Conservation (phyloP, 176 grass and related monocot genomes). For the Carex myosuroides region DNA sequence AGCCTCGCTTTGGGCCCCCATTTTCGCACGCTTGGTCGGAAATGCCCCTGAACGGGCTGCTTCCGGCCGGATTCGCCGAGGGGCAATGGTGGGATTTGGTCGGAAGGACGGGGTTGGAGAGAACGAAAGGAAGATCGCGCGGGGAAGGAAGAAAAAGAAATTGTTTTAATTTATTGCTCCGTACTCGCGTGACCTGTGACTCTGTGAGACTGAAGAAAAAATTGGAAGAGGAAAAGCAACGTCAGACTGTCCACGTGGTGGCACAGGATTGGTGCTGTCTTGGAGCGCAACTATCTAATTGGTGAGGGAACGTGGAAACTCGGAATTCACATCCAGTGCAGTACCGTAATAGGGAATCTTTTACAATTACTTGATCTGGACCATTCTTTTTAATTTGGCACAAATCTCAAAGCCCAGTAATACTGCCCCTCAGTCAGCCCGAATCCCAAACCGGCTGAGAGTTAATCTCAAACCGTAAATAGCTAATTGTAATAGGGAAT, state of each 20-base stretch:
- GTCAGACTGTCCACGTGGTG: constrained; percentile 12
- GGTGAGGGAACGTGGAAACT: constrained; percentile 11
- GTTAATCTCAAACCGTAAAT: too few species aligned
- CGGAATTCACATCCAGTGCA: too few species aligned
- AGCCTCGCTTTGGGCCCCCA: not conserved
- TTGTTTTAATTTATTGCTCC: not conserved
- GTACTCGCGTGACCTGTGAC: not conserved
- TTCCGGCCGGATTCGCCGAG: constrained; percentile 4
- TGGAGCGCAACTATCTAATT: not conserved
- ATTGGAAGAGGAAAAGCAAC: not conserved
- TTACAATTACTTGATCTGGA: too few species aligned
- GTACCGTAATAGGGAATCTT: too few species aligned
- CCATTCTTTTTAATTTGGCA: too few species aligned
- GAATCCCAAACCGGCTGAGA: too few species aligned
- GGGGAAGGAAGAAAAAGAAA: not conserved
- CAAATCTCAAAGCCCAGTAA: too few species aligned
- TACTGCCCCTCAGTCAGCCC: too few species aligned
- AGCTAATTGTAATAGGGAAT: too few species aligned
- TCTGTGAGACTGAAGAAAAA: not conserved
- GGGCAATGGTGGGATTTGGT: not conserved
- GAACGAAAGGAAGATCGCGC: not conserved
- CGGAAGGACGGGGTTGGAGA: not conserved
- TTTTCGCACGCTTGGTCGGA: not conserved
- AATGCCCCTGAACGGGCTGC: not conserved
- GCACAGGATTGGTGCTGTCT: not conserved